A percentile compares a stretch with the other conserved stretches of the same genome.
Conservation (phyloP, 1,284 basidiomycete species). For the Pascua sp. region DNA sequence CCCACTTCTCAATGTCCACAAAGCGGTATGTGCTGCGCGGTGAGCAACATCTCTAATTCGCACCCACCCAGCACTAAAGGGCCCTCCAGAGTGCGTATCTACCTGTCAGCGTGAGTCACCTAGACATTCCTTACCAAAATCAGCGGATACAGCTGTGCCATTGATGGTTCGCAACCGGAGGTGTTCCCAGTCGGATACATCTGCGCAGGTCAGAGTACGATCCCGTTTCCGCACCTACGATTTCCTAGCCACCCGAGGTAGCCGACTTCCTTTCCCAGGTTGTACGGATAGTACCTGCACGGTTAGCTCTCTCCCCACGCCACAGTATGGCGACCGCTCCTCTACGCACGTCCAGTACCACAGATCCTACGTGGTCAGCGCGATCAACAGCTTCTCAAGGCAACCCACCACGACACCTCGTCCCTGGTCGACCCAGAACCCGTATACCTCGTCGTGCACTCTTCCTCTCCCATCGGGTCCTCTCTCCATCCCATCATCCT, state of each 20-base stretch:
- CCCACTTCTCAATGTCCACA: conserved; percentile 33
- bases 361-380: conserved; percentile 28
- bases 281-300: conserved; percentile 45
- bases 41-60: no score
- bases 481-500: conserved; percentile 19
- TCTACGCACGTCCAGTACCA: conserved; percentile 42
- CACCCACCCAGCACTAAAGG: conserved; percentile 28
- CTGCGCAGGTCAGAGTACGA: conserved; percentile 22
- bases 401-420: conserved; percentile 38
- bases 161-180: conserved; percentile 41
- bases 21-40: conserved; percentile 30
- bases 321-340: no score
- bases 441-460: conserved; percentile 40
- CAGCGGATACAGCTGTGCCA: conserved; percentile 36
- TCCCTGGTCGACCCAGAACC: conserved; percentile 42
- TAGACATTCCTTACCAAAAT: conserved; percentile 33
- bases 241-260: conserved; percentile 43
- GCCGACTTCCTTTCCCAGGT: conserved; percentile 43
- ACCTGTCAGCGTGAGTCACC: not conserved
- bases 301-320: not conserved
- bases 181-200: conserved; percentile 46
- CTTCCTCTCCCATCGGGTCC: conserved; percentile 27
- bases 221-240: conserved; percentile 32
- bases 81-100: conserved; percentile 38
- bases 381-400: conserved; percentile 3